Conservation (phyloP, 2,329 filamentous ascomycete genomes). For the Xylariaceae sp. region DNA sequence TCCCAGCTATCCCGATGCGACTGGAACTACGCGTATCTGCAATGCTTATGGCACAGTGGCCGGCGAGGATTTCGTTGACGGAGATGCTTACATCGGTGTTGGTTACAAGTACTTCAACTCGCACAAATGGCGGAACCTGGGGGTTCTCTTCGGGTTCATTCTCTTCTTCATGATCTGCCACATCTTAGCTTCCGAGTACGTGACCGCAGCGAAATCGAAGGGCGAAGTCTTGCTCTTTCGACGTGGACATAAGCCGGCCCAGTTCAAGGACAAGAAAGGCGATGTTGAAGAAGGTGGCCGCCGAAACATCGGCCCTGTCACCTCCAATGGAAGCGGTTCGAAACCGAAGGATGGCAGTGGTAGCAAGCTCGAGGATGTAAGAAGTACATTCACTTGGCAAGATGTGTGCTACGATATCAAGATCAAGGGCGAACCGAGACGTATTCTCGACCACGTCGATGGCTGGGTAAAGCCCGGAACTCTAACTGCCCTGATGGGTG, state of each 20-base stretch:
- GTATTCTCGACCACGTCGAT: constrained; percentile 79
- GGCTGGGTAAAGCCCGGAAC: constrained; percentile 94
- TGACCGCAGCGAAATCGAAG: constrained; percentile 66
- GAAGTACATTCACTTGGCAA: constrained; percentile 80
- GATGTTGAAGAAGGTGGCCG: constrained; percentile 53
- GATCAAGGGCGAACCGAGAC: constrained; percentile 71
- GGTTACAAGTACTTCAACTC: constrained; percentile 53
- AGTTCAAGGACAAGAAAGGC: constrained; percentile 56
- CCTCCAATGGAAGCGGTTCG: constrained; percentile 40
- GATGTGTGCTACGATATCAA: constrained; percentile 74
- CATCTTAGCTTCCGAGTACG: constrained; percentile 61
- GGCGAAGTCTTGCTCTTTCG: constrained; percentile 74
- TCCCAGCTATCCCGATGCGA: constrained; percentile 39
- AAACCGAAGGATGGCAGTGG: constrained; percentile 33
- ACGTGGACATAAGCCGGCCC: constrained; percentile 58
- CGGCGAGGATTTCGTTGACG: constrained; percentile 48
- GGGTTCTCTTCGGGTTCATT: constrained; percentile 63
- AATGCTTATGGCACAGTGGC: constrained; percentile 52
- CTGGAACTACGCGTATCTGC: constrained; percentile 47
- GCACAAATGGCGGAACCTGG: constrained; percentile 68
- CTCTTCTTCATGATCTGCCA: constrained; percentile 59
- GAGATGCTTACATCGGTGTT: constrained; percentile 52
- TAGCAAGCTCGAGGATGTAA: constrained; percentile 50
- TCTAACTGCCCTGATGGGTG: constrained; percentile 85
- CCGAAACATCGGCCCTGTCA: constrained; percentile 43